Conservation (phyloP, 192 early-diverging fungal species). For the Coemansia sp. region DNA sequence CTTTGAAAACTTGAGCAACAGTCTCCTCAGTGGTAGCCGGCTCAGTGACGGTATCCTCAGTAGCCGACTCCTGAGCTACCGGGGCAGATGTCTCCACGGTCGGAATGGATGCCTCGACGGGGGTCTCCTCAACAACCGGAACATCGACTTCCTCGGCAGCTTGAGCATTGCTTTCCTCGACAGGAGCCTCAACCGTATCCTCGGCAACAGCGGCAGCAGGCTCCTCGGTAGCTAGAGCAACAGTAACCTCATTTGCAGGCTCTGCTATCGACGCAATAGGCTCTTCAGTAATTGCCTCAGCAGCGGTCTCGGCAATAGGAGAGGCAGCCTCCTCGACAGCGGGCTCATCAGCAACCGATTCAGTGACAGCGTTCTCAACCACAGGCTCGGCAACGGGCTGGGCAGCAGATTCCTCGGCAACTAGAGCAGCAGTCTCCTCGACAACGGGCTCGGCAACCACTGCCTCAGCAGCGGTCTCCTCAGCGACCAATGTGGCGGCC, state of each 20-base stretch:
- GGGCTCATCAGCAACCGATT: neutral
- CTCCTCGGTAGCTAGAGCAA: no score
- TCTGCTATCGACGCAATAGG: neutral
- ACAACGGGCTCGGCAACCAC: slow-evolving; percentile 5
- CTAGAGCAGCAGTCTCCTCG: slow-evolving; percentile 1
- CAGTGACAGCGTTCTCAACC: neutral
- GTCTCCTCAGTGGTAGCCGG: no score
- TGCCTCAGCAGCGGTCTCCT: neutral
- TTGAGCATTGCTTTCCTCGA: neutral
- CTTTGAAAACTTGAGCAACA: no score
- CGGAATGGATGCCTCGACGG: neutral
- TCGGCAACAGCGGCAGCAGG: neutral
- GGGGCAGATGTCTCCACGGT: neutral
- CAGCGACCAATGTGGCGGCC: neutral
- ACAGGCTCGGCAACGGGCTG: neutral
- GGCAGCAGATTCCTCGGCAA: neutral
- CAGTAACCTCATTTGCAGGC: neutral
- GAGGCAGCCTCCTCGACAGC: neutral
- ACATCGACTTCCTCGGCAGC: neutral
- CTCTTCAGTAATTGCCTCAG: neutral
- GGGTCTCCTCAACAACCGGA: neutral
- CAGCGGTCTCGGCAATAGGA: neutral
- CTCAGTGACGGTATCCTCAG: neutral
- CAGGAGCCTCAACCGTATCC: neutral
- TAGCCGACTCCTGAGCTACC: neutral